Evolutionary conservation across 257 asterid species (phyloP).

Genomic region (Hygrophila difformis): DNA sequence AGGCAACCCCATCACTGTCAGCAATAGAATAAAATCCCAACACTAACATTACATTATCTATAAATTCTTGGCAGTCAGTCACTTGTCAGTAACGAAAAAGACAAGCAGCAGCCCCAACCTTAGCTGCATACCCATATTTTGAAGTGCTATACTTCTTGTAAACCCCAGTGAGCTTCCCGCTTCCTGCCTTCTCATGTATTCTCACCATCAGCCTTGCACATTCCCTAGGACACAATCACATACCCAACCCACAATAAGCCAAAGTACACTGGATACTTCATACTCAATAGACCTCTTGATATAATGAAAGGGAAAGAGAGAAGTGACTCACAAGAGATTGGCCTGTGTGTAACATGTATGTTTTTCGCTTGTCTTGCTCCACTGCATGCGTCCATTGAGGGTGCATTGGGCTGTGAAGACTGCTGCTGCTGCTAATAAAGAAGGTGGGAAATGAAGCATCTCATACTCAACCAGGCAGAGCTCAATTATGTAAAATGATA

Average conservation of each 20-base stretch:
- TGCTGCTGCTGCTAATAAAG: constrained; percentile 86
- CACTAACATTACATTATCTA: too few relatives aligned
- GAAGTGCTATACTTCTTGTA: constrained; percentile 75
- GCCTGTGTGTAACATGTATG: constrained; percentile 46
- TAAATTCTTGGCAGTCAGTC: too few relatives aligned
- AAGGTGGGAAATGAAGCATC: constrained; percentile 76
- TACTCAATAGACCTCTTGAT: background rate
- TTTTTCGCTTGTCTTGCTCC: constrained; percentile 64
- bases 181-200: constrained; percentile 64
- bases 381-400: constrained; percentile 37
- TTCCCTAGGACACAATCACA: constrained; percentile 32
- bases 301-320: background rate
- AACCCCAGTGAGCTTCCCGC: constrained; percentile 63
- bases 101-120: constrained; percentile 54
- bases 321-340: constrained; percentile 58
- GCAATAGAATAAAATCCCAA: too few relatives aligned
- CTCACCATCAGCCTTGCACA: constrained; percentile 56
- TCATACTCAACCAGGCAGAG: constrained; percentile 76
- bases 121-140: constrained; percentile 60
- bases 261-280: too few relatives aligned
- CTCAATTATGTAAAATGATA: constrained; percentile 66
- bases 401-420: constrained; percentile 70
- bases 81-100: too few relatives aligned
- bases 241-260: background rate
- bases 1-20: too few relatives aligned